Evolutionary conservation across 1,139 yeast genomes (phyloP).

Genomic region (Yamadazyma buinensis): DNA sequence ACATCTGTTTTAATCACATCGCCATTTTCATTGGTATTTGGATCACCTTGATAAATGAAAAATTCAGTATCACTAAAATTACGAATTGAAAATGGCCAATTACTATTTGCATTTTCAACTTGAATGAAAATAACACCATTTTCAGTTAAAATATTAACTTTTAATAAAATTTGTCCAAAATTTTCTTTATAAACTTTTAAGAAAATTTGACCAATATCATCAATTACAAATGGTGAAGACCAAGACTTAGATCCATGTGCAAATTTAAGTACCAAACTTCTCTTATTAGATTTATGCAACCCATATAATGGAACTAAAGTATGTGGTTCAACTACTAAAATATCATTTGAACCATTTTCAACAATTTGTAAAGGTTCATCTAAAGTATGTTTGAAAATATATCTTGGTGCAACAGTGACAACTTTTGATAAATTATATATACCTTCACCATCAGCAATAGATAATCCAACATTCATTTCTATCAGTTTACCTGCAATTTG

Average conservation of each 20-base stretch:
- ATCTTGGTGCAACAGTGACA: conserved; percentile 79
- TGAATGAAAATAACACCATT: conserved; percentile 78
- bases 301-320: conserved; percentile 63
- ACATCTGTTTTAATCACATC: conserved; percentile 46
- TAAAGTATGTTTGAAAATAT: conserved; percentile 63
- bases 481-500: conserved; percentile 54
- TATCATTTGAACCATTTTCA: conserved; percentile 64
- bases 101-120: conserved; percentile 64
- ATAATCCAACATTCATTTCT: conserved; percentile 75
- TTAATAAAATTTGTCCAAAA: conserved; percentile 64
- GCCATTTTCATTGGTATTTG: conserved; percentile 71
- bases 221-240: conserved; percentile 86
- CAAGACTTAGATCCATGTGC: conserved; percentile 59
- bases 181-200: conserved; percentile 64
- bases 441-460: conserved; percentile 84
- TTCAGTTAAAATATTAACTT: conserved; percentile 72
- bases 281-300: conserved; percentile 44
- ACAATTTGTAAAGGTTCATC: conserved; percentile 54
- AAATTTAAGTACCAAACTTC: conserved; percentile 59
- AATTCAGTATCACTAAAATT: conserved; percentile 86
- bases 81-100: conserved; percentile 92
- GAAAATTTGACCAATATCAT: conserved; percentile 78
- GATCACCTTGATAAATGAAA: conserved; percentile 81
- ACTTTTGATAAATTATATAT: conserved; percentile 74
- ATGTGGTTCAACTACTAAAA: conserved; percentile 43